Percentiles rank a stretch among this genome's conserved stretches.
Conservation (phyloP, 2,329 filamentous ascomycete genomes). For the Cladosporium sp. region DNA sequence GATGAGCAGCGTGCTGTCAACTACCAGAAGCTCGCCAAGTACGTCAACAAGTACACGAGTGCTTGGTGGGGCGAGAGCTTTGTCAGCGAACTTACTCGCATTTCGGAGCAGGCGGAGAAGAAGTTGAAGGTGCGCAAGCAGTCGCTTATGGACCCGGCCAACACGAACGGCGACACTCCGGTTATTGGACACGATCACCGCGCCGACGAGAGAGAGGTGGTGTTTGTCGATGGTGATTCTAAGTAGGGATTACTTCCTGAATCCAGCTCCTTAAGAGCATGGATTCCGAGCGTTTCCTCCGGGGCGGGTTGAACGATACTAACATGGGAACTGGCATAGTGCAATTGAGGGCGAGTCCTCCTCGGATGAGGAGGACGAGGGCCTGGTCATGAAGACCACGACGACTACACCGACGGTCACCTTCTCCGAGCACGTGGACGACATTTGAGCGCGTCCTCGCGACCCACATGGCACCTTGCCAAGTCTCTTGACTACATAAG, state of each 20-base stretch:
- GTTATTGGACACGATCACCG: conserved; percentile 10
- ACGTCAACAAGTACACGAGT: conserved; percentile 94
- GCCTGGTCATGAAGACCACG: conserved; percentile 11
- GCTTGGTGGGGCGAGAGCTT: conserved; percentile 96
- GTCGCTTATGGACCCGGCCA: conserved; percentile 16
- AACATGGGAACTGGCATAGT: conserved; percentile 6
- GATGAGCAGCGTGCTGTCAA: conserved; percentile 81
- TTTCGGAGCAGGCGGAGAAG: conserved; percentile 49
- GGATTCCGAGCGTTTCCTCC: background rate
- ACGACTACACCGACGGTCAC: conserved; percentile 2
- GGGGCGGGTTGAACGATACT: conserved; percentile 8
- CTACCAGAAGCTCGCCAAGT: conserved; percentile 87
- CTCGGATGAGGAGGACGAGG: conserved; percentile 11
- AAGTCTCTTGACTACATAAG: background rate
- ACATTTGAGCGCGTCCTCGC: background rate
- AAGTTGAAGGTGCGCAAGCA: conserved; percentile 40
- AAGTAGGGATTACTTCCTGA: conserved; percentile 4
- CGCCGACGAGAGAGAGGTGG: background rate
- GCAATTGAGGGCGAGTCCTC: background rate
- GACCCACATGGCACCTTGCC: background rate
- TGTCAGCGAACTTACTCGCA: conserved; percentile 69
- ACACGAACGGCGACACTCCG: conserved; percentile 10
- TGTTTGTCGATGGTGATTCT: background rate
- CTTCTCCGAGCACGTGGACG: conserved; percentile 10
- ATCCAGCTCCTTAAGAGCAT: background rate